Evolutionary conservation across 192 early-diverging fungal species (phyloP).

Genomic region (Physocladia obscura): DNA sequence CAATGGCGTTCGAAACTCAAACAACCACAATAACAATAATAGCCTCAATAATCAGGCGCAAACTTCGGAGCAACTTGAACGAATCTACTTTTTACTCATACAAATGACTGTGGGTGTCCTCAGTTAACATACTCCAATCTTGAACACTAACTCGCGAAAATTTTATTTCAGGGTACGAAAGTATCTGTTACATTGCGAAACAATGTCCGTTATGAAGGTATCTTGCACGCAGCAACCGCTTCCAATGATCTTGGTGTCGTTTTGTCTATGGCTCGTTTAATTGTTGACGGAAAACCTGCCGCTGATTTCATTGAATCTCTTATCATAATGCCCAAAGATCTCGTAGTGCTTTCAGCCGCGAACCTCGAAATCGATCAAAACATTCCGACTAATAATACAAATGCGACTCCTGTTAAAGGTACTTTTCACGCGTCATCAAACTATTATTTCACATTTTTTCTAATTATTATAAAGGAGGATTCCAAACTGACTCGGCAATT

Average conservation of each 20-base stretch:
- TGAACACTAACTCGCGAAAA: neutral
- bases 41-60: neutral
- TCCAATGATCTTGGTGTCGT: conserved; percentile 65
- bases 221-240: conserved; percentile 64
- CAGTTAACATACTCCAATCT: too few species aligned
- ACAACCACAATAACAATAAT: neutral
- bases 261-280: conserved; percentile 58
- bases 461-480: too few species aligned
- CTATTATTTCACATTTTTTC: neutral
- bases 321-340: conserved; percentile 68
- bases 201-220: conserved; percentile 66
- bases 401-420: too few species aligned
- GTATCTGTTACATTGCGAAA: conserved; percentile 60
- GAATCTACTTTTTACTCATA: conserved; percentile 63
- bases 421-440: neutral
- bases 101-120: conserved; percentile 61
- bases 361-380: conserved; percentile 14
- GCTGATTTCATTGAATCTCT: conserved; percentile 46
- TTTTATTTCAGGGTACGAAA: conserved; percentile 57
- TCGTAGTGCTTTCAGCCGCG: conserved; percentile 47
- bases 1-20: too few species aligned
- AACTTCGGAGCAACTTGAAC: conserved; percentile 48
- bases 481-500: conserved; percentile 92
- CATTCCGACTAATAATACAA: too few species aligned
- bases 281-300: conserved; percentile 31